Evolutionary conservation across 164 flowering plant species (phyloP), one percentile per base, ranked within the genome.

Genomic region (Dillenia turbinata): DNA sequence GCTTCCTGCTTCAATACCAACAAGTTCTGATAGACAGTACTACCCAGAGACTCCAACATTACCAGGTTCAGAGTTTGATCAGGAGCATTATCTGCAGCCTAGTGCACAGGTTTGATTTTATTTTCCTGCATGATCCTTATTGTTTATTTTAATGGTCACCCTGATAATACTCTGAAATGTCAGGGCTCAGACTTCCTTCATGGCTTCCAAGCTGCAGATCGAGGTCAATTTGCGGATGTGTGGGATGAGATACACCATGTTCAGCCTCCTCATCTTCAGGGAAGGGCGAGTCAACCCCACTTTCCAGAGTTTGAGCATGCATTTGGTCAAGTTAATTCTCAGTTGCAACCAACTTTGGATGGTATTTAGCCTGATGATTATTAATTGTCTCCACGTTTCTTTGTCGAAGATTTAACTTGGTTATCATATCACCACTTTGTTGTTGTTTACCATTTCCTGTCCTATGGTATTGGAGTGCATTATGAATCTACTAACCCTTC

Each of bases 231-330:
- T 66, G 66, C 77, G 1, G 83, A 77, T 69, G 95, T 78, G 22
- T 94, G 98, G 98, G 72, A 91, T 65, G 96, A 91, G 59, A 68
- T 86, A 45, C 89, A 83, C 26, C 75, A 48, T 44, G 78, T 88
- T 68, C 77, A 57, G 50, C 75, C 53, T 69, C 70, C 77, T 62
- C 68, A 19, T 59, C 44, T 48, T 53, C 83, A 61, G 40, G 73
- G 70, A 13, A 67, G 75, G 53, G 66, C 62, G 54, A 58, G 59
- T 48, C 70, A 67, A 47, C 49, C 69, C 12, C 75, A 65, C 46
- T 53, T 78, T 64, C 63, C 75, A 12, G 74, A 70, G 8, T 61
- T 83, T n/a, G 80, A 77, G 49, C 71, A 62, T 10, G 52, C 80
- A 47, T 71, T 71, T 68, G 69, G 40, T 40, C 63, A 66, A 49